Conservation (phyloP, 1,284 basidiomycete genomes). For the Takashimella koratensis region DNA sequence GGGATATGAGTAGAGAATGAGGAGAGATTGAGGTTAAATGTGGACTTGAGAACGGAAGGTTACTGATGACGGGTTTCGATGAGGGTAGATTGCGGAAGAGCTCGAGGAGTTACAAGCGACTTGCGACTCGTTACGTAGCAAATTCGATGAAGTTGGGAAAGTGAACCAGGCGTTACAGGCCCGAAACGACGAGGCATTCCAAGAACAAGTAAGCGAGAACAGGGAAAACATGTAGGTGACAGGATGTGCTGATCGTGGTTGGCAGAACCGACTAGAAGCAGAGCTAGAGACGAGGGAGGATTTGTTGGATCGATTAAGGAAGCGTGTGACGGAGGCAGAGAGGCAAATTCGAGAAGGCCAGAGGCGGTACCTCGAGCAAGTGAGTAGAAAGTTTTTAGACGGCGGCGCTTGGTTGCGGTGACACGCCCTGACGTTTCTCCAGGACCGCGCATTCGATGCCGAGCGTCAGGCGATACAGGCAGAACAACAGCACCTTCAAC, state of each 20-base stretch:
- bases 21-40: too few relatives aligned
- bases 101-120: slow-evolving; percentile 11
- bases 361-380: slow-evolving; percentile 41
- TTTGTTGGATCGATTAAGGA: slow-evolving; percentile 31
- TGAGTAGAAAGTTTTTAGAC: slow-evolving; percentile 14
- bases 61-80: too few relatives aligned
- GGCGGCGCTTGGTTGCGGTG: too few relatives aligned
- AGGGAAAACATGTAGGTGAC: not conserved
- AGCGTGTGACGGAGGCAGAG: slow-evolving; percentile 31
- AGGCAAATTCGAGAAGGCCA: slow-evolving; percentile 28
- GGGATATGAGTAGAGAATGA: too few relatives aligned
- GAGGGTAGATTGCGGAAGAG: slow-evolving; percentile 4
- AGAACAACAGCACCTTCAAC: slow-evolving; percentile 35
- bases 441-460: slow-evolving; percentile 45
- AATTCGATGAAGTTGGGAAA: slow-evolving; percentile 1
- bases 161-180: slow-evolving; percentile 15
- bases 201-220: slow-evolving; percentile 29
- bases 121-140: slow-evolving; percentile 2
- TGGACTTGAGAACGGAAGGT: too few relatives aligned
- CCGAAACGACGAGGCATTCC: slow-evolving; percentile 30
- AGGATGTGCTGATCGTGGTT: not conserved
- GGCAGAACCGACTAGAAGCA: slow-evolving; percentile 35
- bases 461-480: slow-evolving; percentile 40
- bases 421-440: slow-evolving; percentile 6
- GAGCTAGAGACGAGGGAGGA: slow-evolving; percentile 40